phyloP scores from a whole-genome alignment of 768 basidiomycete genomes.

The Kondoa malvinella region DNA sequence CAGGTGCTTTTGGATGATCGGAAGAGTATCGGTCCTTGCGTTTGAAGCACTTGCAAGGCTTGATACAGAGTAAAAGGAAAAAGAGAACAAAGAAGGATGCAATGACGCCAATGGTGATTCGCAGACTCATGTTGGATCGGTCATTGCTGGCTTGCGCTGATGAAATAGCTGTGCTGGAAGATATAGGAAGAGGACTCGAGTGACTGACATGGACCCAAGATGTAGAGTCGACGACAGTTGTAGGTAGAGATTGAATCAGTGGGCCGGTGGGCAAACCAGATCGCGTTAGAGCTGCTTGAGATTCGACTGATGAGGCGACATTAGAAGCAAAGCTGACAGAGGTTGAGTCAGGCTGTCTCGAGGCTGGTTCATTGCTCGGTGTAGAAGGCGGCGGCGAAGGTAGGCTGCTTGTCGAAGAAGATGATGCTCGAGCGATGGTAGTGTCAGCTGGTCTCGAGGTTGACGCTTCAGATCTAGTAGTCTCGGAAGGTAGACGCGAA shows the following conservation, averaged over 20 bases:
- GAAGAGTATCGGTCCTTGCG: not conserved
- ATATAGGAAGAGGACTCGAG: not conserved
- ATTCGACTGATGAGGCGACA: no score
- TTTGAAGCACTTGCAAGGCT: not conserved
- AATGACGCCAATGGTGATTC: not conserved
- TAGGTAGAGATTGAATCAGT: not conserved
- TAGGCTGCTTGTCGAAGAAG: no score
- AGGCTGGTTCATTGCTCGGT: no score
- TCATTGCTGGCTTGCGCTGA: not conserved
- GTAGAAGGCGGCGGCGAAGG: no score
- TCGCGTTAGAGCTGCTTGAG: no score
- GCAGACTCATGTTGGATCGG: not conserved
- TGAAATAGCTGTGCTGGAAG: not conserved
- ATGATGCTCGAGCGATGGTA: no score
- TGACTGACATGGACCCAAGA: not conserved
- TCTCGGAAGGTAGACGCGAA: no score
- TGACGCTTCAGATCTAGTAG: no score
- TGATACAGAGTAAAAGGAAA: not conserved
- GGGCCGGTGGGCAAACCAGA: not conserved
- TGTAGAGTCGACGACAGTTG: not conserved
- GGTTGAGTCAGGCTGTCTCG: no score
- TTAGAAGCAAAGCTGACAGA: no score
- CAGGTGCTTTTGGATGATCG: not conserved
- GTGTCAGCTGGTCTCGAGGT: no score
- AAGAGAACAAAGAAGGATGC: not conserved